Conservation (phyloP, 2,329 filamentous ascomycete genomes). For the Chrysosporium keratinophilum region DNA sequence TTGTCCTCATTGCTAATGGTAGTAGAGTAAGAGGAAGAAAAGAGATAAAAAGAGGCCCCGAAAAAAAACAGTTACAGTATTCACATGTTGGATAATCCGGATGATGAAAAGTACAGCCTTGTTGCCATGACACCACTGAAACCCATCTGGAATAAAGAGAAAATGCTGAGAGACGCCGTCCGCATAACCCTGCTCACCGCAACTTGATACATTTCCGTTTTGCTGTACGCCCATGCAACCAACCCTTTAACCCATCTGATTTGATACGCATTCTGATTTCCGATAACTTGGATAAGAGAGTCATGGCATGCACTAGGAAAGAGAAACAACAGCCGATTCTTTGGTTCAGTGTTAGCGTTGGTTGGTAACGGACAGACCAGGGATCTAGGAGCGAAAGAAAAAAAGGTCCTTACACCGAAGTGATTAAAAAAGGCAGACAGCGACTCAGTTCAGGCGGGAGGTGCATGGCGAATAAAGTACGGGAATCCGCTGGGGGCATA, state of each 20-base stretch:
- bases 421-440: neutral
- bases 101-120: neutral
- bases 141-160: neutral
- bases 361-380: neutral
- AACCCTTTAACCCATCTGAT: neutral
- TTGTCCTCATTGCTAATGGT: no score
- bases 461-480: conserved; percentile 13
- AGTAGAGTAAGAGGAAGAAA: no score
- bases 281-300: neutral
- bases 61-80: neutral
- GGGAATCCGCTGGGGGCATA: conserved; percentile 11
- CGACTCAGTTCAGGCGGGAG: neutral
- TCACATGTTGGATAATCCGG: neutral
- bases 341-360: neutral
- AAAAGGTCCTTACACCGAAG: neutral
- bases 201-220: neutral
- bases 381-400: neutral
- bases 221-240: neutral
- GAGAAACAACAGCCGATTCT: neutral
- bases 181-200: conserved; percentile 1
- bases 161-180: neutral
- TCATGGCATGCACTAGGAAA: neutral
- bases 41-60: no score
- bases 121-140: neutral
- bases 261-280: neutral